phyloP scores from a whole-genome alignment of 225 moss, liverwort and hornwort species.

The Polytrichum formosum region DNA sequence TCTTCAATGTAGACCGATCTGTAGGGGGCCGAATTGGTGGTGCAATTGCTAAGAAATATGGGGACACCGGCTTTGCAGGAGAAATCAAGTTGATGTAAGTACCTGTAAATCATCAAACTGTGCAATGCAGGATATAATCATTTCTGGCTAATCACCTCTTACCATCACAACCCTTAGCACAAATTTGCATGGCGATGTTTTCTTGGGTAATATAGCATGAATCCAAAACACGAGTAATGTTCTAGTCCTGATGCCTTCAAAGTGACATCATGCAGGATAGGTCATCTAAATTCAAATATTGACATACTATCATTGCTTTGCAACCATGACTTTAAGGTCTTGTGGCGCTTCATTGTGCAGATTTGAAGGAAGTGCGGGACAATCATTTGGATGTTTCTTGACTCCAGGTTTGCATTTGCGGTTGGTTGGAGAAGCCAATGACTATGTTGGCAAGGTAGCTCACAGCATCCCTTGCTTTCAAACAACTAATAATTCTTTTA shows the following conservation, averaged over 20 bases:
- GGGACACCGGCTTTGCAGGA: constrained; percentile 81
- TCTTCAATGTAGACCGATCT: constrained; percentile 82
- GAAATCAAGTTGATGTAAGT: constrained; percentile 74
- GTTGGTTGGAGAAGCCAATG: constrained; percentile 87
- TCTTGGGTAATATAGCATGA: no score
- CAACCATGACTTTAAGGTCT: no score
- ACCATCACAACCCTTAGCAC: no score
- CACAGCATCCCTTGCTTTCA: neutral
- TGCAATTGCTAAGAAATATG: constrained; percentile 90
- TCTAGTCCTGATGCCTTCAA: no score
- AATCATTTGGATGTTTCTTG: constrained; percentile 96
- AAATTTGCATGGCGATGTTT: no score
- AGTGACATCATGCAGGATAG: no score
- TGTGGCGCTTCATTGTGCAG: constrained; percentile 26
- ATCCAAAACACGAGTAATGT: no score
- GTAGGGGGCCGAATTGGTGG: constrained; percentile 86
- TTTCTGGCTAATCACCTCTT: neutral
- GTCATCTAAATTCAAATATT: no score
- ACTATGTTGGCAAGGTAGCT: constrained; percentile 95
- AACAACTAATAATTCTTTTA: no score
- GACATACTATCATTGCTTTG: no score
- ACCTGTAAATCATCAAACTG: neutral
- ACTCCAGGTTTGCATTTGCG: constrained; percentile 74
- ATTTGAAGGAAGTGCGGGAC: constrained; percentile 96
- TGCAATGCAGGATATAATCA: neutral